phyloP scores from a whole-genome alignment of 495 filamentous ascomycete species.

The Lophiotrema nucula region DNA sequence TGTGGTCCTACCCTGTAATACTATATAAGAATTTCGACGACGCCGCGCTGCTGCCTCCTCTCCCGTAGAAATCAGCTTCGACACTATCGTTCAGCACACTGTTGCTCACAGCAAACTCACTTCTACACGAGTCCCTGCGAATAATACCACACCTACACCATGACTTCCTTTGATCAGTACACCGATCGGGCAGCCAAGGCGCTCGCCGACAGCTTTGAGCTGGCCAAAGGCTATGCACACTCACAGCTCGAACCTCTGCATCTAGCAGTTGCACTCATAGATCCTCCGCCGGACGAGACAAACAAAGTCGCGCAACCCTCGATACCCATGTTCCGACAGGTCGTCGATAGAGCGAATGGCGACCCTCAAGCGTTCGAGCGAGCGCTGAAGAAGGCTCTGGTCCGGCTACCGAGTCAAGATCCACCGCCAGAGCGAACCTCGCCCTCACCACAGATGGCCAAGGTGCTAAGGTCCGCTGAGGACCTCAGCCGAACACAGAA shows the following conservation, averaged over 20 bases:
- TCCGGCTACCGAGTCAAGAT: slow-evolving; percentile 88
- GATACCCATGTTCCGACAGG: slow-evolving; percentile 82
- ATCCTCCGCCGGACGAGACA: slow-evolving; percentile 75
- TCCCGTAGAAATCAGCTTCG: too few relatives aligned
- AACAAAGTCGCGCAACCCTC: slow-evolving; percentile 54
- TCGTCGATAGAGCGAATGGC: slow-evolving; percentile 89
- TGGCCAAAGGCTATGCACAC: slow-evolving; percentile 85
- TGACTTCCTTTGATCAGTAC: slow-evolving; percentile 66
- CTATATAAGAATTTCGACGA: too few relatives aligned
- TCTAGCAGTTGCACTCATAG: slow-evolving; percentile 82
- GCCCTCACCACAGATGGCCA: slow-evolving; percentile 75
- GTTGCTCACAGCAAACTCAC: too few relatives aligned
- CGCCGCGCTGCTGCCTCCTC: too few relatives aligned
- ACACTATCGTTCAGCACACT: slow-evolving; percentile 10
- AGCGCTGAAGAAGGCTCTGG: slow-evolving; percentile 83
- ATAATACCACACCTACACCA: slow-evolving; percentile 23
- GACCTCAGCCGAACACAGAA: slow-evolving; percentile 96
- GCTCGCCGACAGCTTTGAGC: slow-evolving; percentile 75
- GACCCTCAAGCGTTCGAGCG: slow-evolving; percentile 86
- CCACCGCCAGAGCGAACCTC: slow-evolving; percentile 86
- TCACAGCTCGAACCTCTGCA: slow-evolving; percentile 86
- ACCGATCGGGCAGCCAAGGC: slow-evolving; percentile 89
- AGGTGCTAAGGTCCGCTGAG: slow-evolving; percentile 74
- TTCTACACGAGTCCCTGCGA: slow-evolving; percentile 6
- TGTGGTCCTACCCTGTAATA: too few relatives aligned